Evolutionary conservation across 225 moss, liverwort and hornwort species (phyloP).

Genomic region (Anthoceros angustus): DNA sequence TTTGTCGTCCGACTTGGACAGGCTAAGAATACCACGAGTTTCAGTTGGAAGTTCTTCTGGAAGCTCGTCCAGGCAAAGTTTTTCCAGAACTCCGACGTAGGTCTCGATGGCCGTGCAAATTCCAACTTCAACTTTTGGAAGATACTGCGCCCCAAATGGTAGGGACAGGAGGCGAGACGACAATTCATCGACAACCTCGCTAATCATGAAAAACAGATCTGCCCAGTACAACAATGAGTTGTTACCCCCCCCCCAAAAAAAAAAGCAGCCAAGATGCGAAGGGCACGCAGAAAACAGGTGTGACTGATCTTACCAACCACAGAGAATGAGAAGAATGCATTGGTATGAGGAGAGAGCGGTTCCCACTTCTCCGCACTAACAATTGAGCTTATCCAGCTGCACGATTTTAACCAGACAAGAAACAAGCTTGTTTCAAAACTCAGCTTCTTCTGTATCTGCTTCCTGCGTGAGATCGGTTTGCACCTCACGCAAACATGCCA

Average conservation of each 20-base stretch:
- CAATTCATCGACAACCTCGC: slow-evolving; percentile 26
- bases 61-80: slow-evolving; percentile 17
- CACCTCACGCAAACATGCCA: slow-evolving; percentile 8
- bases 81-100: slow-evolving; percentile 22
- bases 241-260: too few relatives aligned
- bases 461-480: background rate
- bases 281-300: background rate
- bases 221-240: background rate
- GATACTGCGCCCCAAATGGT: slow-evolving; percentile 16
- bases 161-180: slow-evolving; percentile 18
- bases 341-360: slow-evolving; percentile 14
- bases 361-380: slow-evolving; percentile 17
- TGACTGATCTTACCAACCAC: slow-evolving; percentile 10
- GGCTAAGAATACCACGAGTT: background rate
- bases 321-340: slow-evolving; percentile 17
- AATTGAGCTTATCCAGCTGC: slow-evolving; percentile 18
- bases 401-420: background rate
- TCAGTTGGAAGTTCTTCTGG: slow-evolving; percentile 5
- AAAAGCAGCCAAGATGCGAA: too few relatives aligned
- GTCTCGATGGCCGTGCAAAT: slow-evolving; percentile 21
- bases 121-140: slow-evolving; percentile 17
- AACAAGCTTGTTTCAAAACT: background rate
- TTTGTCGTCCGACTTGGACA: background rate
- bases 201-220: slow-evolving; percentile 34
- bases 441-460: too few relatives aligned